Evolutionary conservation across 1,284 basidiomycete genomes (phyloP), one percentile per base, ranked within the genome.

Genomic region (Cryptococcus wingfieldii): DNA sequence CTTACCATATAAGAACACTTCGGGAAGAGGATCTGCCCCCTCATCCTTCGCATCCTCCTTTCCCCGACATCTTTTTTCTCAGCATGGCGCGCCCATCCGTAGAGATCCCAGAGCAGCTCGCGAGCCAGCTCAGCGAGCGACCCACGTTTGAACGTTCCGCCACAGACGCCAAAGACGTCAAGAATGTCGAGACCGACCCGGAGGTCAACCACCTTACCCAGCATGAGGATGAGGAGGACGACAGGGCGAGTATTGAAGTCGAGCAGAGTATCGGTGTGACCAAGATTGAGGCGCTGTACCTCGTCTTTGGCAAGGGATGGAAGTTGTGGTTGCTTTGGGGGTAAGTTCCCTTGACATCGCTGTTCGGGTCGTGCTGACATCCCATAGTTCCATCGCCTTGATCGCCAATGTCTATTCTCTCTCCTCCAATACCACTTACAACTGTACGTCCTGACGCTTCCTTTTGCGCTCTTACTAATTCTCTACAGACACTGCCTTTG

Each of bases 201-300:
- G 44, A 46, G 25, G 25, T 28, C 44, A 46, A 46, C 25, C 39
- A 42, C 19, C 39, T 34, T 7, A 28, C 23, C 13, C 31, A 34
- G 31, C 41, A 42, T 7, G 16, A 41, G 13, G 13, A 47, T 25
- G 19, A 47, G 12, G 47, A 51, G n/a, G 49, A 46, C 42, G 56
- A 53, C 23, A 54, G 48, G 44, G 38, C 49, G 18, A 51, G 37
- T 23, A 38, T 50, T 10, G 59, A 54, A 1, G 41, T 58, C 7
- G 66, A 69, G 38, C 66, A 71, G 56, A 56, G 63, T 28, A 62
- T 62, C n/a, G 71, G 71, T 43, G 71, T 71, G 4, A 67, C 69
- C 44, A 68, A 68, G 55, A 74, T 74, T 31, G 71, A 74, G 53
- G 60, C 71, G 9, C 51, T 74, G 3, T 74, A 73, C 58, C 46